Evolutionary conservation across 805 yeast species (phyloP), one percentile per base, ranked within the genome.

Genomic region (Nakazawaea anatomiae): DNA sequence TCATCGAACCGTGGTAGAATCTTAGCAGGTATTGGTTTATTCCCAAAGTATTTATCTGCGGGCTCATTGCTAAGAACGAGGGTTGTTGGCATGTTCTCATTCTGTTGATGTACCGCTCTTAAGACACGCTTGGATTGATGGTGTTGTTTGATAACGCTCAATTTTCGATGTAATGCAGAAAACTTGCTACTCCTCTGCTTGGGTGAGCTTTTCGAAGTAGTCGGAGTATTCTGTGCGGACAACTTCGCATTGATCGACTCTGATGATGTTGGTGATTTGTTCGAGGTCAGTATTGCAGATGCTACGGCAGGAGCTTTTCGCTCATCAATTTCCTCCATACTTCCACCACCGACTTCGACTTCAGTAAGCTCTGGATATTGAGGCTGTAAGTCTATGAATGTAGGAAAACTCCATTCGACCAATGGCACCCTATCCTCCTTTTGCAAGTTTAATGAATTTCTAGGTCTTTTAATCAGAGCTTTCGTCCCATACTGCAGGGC

Each of bases 391-490:
- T 18, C 25, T 18, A 18, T 18, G 25, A 2, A 18, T 3, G 25
- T 42, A 1, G 52, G 10, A 39, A 42, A 51, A 44, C 39, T 34
- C 41, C 45, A 48, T 10, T 50, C 44, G 2, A 43, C 55, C 39
- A 39, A 48, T 8, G 51, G 35, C 5, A 57, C 46, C 10, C 67
- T 68, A 39, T 50, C 56, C 34, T 57, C 31, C 27, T 52, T 54
- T 4, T 58, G 50, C 25, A 58, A 52, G 30, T 64, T 58, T 25
- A 77, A 48, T 5, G 69, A 63, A 57, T 62, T 62, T 48, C 72
- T 72, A 4, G 82, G 80, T 32, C 59, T 65, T 53, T 60, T 64
- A 6, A 53, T 58, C 3, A 28, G 39, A n/a, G 31, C 54, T 49
- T 68, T 68, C 30, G 64, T 54, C n/a, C 56, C 52, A 35, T 64